Evolutionary conservation across 305 asterid species (phyloP).

Genomic region (Coffea humblotiana): DNA sequence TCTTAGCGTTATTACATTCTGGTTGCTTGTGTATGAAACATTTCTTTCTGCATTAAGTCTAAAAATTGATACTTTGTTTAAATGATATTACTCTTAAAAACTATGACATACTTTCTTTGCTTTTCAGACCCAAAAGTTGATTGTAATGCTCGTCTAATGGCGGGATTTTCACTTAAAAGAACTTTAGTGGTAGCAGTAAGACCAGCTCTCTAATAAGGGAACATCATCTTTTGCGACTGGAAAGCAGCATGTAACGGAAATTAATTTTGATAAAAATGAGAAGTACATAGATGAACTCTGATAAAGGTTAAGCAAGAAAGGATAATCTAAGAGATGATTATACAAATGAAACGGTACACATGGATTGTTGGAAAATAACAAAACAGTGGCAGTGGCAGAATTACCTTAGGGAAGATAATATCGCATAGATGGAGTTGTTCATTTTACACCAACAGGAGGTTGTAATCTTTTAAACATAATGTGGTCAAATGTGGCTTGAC

Average conservation of each 20-base stretch:
- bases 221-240: background rate
- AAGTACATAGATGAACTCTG: background rate
- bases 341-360: background rate
- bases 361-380: background rate
- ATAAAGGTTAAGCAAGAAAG: background rate
- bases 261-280: background rate
- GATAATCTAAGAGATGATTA: background rate
- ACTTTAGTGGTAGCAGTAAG: background rate
- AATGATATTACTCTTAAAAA: background rate
- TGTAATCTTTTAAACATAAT: background rate
- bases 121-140: background rate
- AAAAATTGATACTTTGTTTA: background rate
- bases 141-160: too few species aligned
- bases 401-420: background rate
- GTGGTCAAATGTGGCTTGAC: background rate
- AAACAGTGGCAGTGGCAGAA: background rate
- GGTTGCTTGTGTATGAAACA: background rate
- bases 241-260: background rate
- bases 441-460: background rate
- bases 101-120: background rate
- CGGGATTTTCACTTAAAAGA: background rate
- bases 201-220: background rate
- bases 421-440: background rate
- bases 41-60: background rate
- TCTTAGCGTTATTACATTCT: background rate